phyloP scores from a whole-genome alignment of 352 stramenopile genomes.

The Albugo laibachii region DNA sequence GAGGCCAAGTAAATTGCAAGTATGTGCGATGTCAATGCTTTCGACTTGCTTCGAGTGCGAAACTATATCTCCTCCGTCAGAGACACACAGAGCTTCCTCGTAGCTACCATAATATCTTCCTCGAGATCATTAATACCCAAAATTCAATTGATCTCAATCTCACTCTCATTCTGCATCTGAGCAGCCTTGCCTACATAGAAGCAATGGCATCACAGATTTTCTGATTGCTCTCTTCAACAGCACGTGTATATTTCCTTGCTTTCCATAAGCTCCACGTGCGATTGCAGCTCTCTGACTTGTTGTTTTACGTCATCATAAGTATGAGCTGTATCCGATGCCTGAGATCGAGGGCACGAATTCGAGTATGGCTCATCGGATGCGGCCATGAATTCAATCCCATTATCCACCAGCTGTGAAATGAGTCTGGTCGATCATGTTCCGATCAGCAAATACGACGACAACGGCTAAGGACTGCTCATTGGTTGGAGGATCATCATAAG shows the following conservation, averaged over 20 bases:
- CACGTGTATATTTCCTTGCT: constrained; percentile 27
- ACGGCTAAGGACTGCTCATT: constrained; percentile 52
- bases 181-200: constrained; percentile 15
- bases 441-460: constrained; percentile 32
- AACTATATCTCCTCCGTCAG: constrained; percentile 13
- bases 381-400: background rate
- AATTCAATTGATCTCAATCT: constrained; percentile 47
- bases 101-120: constrained; percentile 17
- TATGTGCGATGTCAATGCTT: constrained; percentile 35
- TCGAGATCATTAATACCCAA: constrained; percentile 22
- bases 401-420: too few species aligned
- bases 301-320: constrained; percentile 38
- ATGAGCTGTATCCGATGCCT: constrained; percentile 18
- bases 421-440: too few species aligned
- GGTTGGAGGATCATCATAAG: constrained; percentile 53
- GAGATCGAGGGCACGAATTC: background rate
- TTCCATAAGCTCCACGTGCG: constrained; percentile 32
- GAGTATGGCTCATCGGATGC: too few species aligned
- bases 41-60: constrained; percentile 20
- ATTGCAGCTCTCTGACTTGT: constrained; percentile 44
- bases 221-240: constrained; percentile 25
- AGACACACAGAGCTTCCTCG: constrained; percentile 6
- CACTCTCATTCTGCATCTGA: constrained; percentile 25
- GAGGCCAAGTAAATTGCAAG: constrained; percentile 53
- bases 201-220: constrained; percentile 19